A percentile compares a stretch with the other conserved stretches of the same genome.
These are phyloP conservation scores for Scutellaria minor DNA, from an alignment of 257 asterid genomes.

Conservation along the genomic window DNA sequence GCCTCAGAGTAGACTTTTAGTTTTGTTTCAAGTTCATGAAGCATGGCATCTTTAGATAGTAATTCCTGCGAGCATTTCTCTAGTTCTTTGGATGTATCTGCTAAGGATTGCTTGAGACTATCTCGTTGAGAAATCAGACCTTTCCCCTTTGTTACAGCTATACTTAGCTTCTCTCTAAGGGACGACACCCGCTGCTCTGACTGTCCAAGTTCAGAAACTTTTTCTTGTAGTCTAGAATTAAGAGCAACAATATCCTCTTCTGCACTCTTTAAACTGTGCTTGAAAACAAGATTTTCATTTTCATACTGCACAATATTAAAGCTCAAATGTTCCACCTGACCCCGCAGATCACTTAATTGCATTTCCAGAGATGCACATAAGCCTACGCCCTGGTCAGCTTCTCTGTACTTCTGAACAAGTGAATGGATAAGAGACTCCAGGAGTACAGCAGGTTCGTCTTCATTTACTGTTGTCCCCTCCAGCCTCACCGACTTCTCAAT, in stretches of 20 bases:
- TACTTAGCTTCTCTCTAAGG: conserved; percentile 93
- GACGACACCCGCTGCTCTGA: conserved; percentile 92
- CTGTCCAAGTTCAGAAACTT: conserved; percentile 75
- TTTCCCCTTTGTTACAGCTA: conserved; percentile 97
- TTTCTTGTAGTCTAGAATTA: conserved; percentile 59
- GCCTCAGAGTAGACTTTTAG: conserved; percentile 89
- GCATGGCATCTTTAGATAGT: conserved; percentile 68
- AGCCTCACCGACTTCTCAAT: conserved; percentile 60
- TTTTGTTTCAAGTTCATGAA: conserved; percentile 83
- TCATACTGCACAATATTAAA: conserved; percentile 56
- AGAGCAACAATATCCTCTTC: conserved; percentile 56
- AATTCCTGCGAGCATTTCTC: conserved; percentile 80
- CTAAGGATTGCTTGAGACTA: conserved; percentile 83
- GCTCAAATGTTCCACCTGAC: conserved; percentile 63
- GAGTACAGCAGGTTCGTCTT: conserved; percentile 55
- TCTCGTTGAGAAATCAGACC: conserved; percentile 94
- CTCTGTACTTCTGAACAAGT: conserved; percentile 67
- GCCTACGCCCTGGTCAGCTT: conserved; percentile 56
- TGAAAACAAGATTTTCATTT: conserved; percentile 66
- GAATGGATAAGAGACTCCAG: conserved; percentile 62
- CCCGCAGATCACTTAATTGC: conserved; percentile 60
- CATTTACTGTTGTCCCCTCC: conserved; percentile 47
- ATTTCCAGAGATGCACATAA: conserved; percentile 53
- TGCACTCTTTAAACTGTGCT: conserved; percentile 66
- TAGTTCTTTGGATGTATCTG: conserved; percentile 75